Evolutionary conservation across 345 rosid genomes (phyloP), one percentile per base, ranked within the genome.

Genomic region (Citrus maxima): DNA sequence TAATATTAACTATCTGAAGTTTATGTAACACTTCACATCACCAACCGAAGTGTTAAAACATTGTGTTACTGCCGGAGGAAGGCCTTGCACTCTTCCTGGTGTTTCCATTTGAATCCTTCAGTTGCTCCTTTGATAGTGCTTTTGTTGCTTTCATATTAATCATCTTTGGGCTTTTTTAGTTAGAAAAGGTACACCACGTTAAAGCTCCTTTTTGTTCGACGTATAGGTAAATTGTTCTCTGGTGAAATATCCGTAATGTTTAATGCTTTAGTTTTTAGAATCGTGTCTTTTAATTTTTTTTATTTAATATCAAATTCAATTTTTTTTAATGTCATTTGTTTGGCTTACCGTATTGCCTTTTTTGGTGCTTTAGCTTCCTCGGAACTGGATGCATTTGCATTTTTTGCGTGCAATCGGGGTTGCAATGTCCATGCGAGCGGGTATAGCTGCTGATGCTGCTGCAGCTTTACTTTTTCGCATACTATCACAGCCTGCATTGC

Each of bases 331-430:
- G 22, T 71, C 22, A 27, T 78, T 64, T 56, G 42, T 71, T 40
- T 59, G 21, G 58, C 65, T 54, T 54, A 54, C 22, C 67, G 74
- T 49, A 72, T 63, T 63, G 75, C 30, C 63, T 9, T 75, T 84
- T 78, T 81, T 76, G 69, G 72, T 86, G 74, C 72, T 90, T 83
- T 80, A 95, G 99, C 93, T 95, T 80, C 99, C 99, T 34, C 89
- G 94, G 83, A 95, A 95, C 84, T 95, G 99, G 99, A 89, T 95
- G 97, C 99, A 95, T 86, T 85, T 95, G 88, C 99, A 95, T 82
- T 95, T 95, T 88, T 86, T 95, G 90, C 96, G 99, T 69, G 99
- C 99, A 60, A 95, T 95, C 70, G 99, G 99, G 77, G 90, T 89
- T 61, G 99, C 98, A 32, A 95, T 95, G 98, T 95, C 99, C 77